phyloP scores from a whole-genome alignment of 2,329 filamentous ascomycete genomes.

The Diaporthe vaccinii region DNA sequence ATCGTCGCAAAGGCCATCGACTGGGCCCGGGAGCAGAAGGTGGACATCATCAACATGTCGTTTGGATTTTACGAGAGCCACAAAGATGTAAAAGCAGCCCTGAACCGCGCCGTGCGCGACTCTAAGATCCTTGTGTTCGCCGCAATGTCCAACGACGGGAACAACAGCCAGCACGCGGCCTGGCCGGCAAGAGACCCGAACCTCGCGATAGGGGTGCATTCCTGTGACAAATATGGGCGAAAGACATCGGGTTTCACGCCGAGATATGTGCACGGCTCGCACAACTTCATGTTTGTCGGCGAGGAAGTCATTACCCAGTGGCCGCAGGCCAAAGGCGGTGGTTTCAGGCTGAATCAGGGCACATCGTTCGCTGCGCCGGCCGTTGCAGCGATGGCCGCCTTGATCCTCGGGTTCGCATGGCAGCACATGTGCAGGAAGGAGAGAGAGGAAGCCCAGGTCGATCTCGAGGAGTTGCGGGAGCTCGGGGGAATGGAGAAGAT shows the following conservation, averaged over 20 bases:
- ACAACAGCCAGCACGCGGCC: background rate
- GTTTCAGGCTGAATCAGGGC: background rate
- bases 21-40: slow-evolving; percentile 1
- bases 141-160: slow-evolving; percentile 18
- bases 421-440: slow-evolving; percentile 1
- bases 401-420: background rate
- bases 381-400: background rate
- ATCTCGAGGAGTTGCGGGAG: background rate
- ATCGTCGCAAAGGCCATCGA: slow-evolving; percentile 12
- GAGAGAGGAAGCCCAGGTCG: background rate
- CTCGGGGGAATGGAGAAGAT: background rate
- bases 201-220: background rate
- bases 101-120: background rate
- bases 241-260: background rate
- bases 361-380: background rate
- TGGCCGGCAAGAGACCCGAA: background rate
- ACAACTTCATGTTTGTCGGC: slow-evolving; percentile 26
- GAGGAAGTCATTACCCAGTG: background rate
- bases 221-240: background rate
- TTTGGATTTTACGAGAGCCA: background rate
- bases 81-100: background rate
- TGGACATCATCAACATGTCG: slow-evolving; percentile 20
- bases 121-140: background rate
- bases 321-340: background rate
- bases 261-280: background rate